Evolutionary conservation across 768 basidiomycete genomes (phyloP).

Genomic region (Amanita pseudoporphyria): DNA sequence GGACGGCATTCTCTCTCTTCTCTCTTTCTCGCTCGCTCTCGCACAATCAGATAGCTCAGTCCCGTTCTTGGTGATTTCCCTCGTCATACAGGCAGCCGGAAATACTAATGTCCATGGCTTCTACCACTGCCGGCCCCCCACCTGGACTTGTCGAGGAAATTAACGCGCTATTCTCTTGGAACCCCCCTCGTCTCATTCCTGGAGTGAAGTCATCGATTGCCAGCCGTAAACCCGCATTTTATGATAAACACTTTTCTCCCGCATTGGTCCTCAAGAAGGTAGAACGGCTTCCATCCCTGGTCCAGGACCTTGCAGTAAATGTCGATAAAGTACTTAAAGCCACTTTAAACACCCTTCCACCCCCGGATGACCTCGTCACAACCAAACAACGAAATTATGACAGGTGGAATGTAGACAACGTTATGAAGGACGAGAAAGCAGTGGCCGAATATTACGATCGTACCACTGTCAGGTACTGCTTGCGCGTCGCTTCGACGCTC

Average conservation of each 20-base stretch:
- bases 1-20: background rate
- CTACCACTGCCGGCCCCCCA: too few species aligned
- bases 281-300: background rate
- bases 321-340: conserved; percentile 6
- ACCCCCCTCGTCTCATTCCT: conserved; percentile 1
- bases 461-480: conserved; percentile 11
- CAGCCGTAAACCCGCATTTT: conserved; percentile 1
- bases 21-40: conserved; percentile 4
- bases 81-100: too few species aligned
- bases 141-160: conserved; percentile 1
- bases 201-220: background rate
- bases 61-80: too few species aligned
- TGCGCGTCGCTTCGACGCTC: conserved; percentile 13
- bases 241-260: conserved; percentile 4
- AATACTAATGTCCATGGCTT: too few species aligned
- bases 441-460: conserved; percentile 5
- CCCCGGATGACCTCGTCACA: conserved; percentile 7
- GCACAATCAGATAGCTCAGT: background rate
- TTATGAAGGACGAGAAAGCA: conserved; percentile 6
- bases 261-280: background rate
- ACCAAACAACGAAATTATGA: conserved; percentile 7
- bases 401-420: background rate
- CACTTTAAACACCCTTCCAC: conserved; percentile 7
- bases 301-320: conserved; percentile 3
- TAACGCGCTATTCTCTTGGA: background rate